A percentile compares a stretch with the other conserved stretches of the same genome.
Conservation (phyloP, 2,329 filamentous ascomycete genomes). For the Amylocarpus encephaloides region DNA sequence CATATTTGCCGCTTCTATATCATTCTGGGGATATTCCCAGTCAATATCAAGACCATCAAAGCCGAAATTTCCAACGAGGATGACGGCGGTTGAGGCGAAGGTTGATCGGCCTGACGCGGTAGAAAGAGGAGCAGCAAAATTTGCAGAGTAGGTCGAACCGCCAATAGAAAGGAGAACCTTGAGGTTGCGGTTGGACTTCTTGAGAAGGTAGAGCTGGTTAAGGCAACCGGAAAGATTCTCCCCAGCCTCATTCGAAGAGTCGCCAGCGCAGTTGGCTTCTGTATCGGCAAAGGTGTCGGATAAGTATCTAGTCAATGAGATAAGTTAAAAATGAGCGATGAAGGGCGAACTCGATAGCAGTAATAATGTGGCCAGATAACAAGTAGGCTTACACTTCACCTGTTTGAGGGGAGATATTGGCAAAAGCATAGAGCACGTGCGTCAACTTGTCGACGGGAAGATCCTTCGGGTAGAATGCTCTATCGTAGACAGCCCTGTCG, state of each 20-base stretch:
- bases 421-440: constrained; percentile 83
- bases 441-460: constrained; percentile 73
- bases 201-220: too few species aligned
- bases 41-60: constrained; percentile 41
- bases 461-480: constrained; percentile 42
- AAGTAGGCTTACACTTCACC: constrained; percentile 65
- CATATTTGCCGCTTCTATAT: constrained; percentile 21
- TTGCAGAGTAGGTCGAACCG: too few species aligned
- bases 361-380: too few species aligned
- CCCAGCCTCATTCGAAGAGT: too few species aligned
- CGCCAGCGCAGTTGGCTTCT: too few species aligned
- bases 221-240: too few species aligned
- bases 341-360: too few species aligned
- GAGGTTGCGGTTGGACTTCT: too few species aligned
- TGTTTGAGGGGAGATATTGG: constrained; percentile 68
- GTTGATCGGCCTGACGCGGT: neutral
- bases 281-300: too few species aligned
- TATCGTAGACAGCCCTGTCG: too few species aligned
- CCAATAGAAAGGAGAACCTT: too few species aligned
- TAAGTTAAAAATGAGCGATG: neutral
- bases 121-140: too few species aligned
- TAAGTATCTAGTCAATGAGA: neutral
- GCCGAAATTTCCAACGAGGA: constrained; percentile 66
- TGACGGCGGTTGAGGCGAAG: constrained; percentile 65
- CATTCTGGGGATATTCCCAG: constrained; percentile 15